Percentiles rank a stretch among this genome's conserved stretches.
These are phyloP conservation scores for Alternaria viburni DNA, from an alignment of 2,329 filamentous ascomycete genomes.

Conservation along the genomic window DNA sequence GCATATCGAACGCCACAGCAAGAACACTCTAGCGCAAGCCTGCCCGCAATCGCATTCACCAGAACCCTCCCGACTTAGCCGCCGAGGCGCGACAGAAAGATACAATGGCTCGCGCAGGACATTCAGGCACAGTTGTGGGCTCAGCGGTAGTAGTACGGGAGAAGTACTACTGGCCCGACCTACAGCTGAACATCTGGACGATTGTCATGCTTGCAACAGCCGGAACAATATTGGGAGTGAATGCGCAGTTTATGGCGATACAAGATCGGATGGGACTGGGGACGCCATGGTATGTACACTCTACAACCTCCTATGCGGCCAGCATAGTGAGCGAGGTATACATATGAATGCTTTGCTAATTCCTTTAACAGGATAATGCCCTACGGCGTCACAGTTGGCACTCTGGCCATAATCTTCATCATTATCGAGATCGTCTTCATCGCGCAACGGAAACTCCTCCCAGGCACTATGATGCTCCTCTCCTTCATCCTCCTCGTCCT, in stretches of 20 bases:
- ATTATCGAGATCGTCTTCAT: slow-evolving; percentile 64
- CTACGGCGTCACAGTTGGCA: slow-evolving; percentile 65
- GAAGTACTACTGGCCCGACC: slow-evolving; percentile 69
- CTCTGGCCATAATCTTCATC: slow-evolving; percentile 64
- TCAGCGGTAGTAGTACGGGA: slow-evolving; percentile 54
- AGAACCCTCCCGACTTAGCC: not conserved
- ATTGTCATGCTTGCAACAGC: slow-evolving; percentile 66
- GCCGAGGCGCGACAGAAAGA: not conserved
- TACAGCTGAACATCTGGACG: slow-evolving; percentile 69
- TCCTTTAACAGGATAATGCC: slow-evolving; percentile 64
- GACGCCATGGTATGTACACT: slow-evolving; percentile 63
- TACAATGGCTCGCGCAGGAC: slow-evolving; percentile 46
- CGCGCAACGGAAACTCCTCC: slow-evolving; percentile 62
- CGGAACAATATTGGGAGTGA: slow-evolving; percentile 65
- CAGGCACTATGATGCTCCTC: slow-evolving; percentile 64
- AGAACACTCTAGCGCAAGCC: not conserved
- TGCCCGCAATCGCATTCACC: not conserved
- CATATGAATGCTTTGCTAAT: not conserved
- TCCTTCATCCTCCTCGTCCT: slow-evolving; percentile 68
- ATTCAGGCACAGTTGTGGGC: slow-evolving; percentile 43
- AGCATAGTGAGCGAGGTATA: not conserved
- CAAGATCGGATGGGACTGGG: slow-evolving; percentile 62
- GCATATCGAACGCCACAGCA: not conserved
- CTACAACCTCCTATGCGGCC: not conserved
- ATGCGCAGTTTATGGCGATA: slow-evolving; percentile 65